Conservation (phyloP, 768 basidiomycete species). For the Boletus reticulatus region DNA sequence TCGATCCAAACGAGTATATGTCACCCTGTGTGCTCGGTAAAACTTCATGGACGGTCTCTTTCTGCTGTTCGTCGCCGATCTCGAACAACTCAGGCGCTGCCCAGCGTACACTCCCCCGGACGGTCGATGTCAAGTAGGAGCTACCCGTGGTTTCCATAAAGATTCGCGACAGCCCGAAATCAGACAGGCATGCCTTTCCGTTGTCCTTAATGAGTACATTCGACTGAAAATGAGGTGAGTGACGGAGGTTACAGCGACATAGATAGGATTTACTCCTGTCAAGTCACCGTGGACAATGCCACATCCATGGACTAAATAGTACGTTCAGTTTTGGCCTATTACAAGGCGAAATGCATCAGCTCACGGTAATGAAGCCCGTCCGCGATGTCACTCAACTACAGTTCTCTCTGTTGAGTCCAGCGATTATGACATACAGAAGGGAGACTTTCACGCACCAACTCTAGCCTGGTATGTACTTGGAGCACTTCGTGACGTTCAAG, state of each 20-base stretch:
- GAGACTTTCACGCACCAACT: slow-evolving; percentile 14
- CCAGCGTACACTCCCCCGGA: slow-evolving; percentile 49
- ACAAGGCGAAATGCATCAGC: background rate
- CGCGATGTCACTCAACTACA: slow-evolving; percentile 18
- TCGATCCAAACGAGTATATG: slow-evolving; percentile 41
- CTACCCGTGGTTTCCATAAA: slow-evolving; percentile 22
- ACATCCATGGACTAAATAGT: slow-evolving; percentile 14
- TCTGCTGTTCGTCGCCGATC: slow-evolving; percentile 25
- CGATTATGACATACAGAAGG: background rate
- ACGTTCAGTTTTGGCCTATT: background rate
- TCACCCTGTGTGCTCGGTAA: slow-evolving; percentile 34
- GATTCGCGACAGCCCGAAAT: slow-evolving; percentile 37
- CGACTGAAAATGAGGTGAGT: slow-evolving; percentile 19
- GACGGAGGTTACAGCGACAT: background rate
- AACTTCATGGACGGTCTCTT: slow-evolving; percentile 2
- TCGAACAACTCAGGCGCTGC: slow-evolving; percentile 43
- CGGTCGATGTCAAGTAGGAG: slow-evolving; percentile 28
- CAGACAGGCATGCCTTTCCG: slow-evolving; percentile 32
- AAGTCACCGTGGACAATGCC: slow-evolving; percentile 45
- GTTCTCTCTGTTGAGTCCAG: background rate
- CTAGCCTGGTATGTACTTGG: background rate
- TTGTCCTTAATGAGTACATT: slow-evolving; percentile 36
- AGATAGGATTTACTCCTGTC: slow-evolving; percentile 34
- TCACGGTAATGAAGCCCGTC: slow-evolving; percentile 24
- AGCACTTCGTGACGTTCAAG: slow-evolving; percentile 17